A percentile compares a stretch with the other conserved stretches of the same genome.
phyloP scores from a whole-genome alignment of 257 asterid species.

The Handroanthus guayacan region DNA sequence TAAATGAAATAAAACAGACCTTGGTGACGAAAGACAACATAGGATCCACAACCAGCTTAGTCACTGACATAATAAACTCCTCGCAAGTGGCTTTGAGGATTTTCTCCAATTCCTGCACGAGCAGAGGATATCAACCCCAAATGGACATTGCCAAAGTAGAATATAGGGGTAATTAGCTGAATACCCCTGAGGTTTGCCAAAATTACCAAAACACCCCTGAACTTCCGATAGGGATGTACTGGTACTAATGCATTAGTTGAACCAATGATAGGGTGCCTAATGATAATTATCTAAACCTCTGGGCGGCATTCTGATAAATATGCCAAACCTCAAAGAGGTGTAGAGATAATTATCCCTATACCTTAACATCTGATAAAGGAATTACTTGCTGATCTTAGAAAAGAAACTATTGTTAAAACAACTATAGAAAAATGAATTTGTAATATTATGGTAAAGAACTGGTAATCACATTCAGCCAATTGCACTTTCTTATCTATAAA shows the following conservation, averaged over 20 bases:
- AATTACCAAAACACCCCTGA: no score
- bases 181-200: no score
- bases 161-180: not conserved
- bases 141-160: constrained; percentile 16
- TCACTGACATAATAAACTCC: constrained; percentile 96
- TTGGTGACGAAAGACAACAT: constrained; percentile 93
- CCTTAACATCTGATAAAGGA: not conserved
- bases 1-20: constrained; percentile 52
- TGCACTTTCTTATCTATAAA: constrained; percentile 18
- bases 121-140: constrained; percentile 33
- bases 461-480: not conserved
- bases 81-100: constrained; percentile 95
- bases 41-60: constrained; percentile 96
- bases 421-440: constrained; percentile 1
- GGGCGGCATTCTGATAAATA: no score
- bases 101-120: constrained; percentile 92
- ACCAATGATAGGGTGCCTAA: no score
- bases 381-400: constrained; percentile 26
- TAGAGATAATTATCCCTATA: no score
- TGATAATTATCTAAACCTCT: no score
- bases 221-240: no score
- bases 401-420: constrained; percentile 12
- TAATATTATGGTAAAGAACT: not conserved
- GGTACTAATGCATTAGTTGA: no score
- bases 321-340: no score